Conservation (phyloP, 1,139 yeast species). For the Geotrichum fermentans region DNA sequence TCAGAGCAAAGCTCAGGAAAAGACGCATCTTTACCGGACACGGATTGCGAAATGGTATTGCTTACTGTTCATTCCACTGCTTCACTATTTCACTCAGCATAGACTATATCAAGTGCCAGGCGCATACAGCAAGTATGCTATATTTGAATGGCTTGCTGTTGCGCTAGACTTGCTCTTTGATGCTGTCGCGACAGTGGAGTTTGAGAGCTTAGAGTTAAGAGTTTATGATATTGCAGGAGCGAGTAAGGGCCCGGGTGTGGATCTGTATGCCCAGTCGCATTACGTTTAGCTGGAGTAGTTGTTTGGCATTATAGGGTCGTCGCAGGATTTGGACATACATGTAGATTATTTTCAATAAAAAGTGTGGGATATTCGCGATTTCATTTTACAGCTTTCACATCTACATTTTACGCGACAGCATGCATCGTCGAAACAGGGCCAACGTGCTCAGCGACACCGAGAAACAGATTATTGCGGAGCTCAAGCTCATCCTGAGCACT, state of each 20-base stretch:
- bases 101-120: constrained; percentile 70
- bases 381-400: too few species aligned
- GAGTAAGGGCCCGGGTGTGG: background rate
- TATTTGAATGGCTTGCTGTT: constrained; percentile 75
- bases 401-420: background rate
- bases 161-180: constrained; percentile 70
- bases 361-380: too few species aligned
- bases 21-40: constrained; percentile 39
- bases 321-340: too few species aligned
- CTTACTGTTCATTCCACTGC: constrained; percentile 58
- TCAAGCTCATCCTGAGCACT: background rate
- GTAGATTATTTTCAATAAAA: too few species aligned
- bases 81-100: constrained; percentile 75
- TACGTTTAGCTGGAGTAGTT: background rate
- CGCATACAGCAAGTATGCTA: constrained; percentile 75
- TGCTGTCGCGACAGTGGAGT: constrained; percentile 23
- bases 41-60: constrained; percentile 52
- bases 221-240: constrained; percentile 8
- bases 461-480: constrained; percentile 6
- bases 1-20: constrained; percentile 41
- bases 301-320: background rate
- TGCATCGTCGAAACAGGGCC: constrained; percentile 4
- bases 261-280: constrained; percentile 2
- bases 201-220: constrained; percentile 15
- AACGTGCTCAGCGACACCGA: constrained; percentile 4